A percentile compares a stretch with the other conserved stretches of the same genome.
These are phyloP conservation scores for Trichoderma guizhouense DNA, from an alignment of 2,329 filamentous ascomycete genomes.

Conservation along the genomic window DNA sequence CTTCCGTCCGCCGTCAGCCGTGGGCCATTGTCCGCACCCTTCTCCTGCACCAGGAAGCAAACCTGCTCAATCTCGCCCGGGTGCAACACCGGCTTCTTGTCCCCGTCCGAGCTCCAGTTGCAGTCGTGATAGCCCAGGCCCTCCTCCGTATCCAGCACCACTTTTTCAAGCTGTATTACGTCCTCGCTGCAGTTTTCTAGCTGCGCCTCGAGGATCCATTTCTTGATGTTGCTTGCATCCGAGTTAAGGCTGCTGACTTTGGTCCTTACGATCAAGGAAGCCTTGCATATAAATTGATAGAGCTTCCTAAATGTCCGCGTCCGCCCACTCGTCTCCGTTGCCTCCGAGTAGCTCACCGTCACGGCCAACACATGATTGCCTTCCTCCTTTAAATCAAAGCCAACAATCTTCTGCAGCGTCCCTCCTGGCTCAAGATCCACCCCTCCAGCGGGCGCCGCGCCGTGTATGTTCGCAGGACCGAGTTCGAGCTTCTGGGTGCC, in stretches of 20 bases:
- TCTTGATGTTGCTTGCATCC: constrained; percentile 24
- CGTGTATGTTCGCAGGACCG: constrained; percentile 32
- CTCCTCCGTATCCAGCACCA: constrained; percentile 51
- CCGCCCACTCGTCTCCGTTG: constrained; percentile 64
- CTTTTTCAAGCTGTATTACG: constrained; percentile 71
- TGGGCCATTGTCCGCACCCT: constrained; percentile 33
- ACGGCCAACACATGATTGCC: constrained; percentile 91
- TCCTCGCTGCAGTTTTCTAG: constrained; percentile 91
- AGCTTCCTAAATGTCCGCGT: constrained; percentile 88
- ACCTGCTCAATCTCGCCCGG: constrained; percentile 64
- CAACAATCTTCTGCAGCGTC: constrained; percentile 76
- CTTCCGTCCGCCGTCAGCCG: constrained; percentile 51
- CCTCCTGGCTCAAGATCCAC: constrained; percentile 57
- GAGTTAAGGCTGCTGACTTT: constrained; percentile 61
- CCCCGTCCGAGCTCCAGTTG: constrained; percentile 51
- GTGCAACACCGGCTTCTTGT: constrained; percentile 53
- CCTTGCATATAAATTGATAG: constrained; percentile 94
- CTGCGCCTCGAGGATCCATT: constrained; percentile 87
- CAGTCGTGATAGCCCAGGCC: constrained; percentile 52
- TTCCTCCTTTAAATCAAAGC: constrained; percentile 88
- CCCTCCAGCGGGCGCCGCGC: constrained; percentile 21
- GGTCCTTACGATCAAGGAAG: constrained; percentile 83
- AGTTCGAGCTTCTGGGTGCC: constrained; percentile 64
- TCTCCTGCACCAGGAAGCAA: constrained; percentile 57
- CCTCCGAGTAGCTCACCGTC: constrained; percentile 92